Base-by-base conservation (phyloP, 2,329 filamentous ascomycete species). In the Torrubiellomyces zombiae region DNA sequence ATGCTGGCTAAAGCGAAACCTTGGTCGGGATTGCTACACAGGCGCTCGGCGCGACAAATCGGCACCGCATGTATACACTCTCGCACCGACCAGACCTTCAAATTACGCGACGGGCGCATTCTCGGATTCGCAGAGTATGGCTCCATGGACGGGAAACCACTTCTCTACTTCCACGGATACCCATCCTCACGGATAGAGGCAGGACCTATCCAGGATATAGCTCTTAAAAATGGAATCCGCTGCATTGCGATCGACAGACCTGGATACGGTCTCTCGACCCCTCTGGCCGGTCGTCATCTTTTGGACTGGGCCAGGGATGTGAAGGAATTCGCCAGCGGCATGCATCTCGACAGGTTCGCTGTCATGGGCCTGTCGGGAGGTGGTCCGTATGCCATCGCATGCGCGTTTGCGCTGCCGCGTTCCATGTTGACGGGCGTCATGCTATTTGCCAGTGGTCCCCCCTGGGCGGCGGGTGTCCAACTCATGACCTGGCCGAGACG, bases 151-250 rank as follows among this genome's bases (percentile, higher is more conserved):
- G 48, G 47, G 5, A 32, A 39, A 5, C 47, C 50, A 0, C 27
- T 55, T 2, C 33, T 60, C 16, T 53, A 47, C 34, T 53, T 57
- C 25, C 56, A 60, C 32, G 56, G 55, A 7, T 53, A 48, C 26
- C 56, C 55, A 0, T 45, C 45, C 1, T 55, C 48, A 4, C 53
- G 54, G 5, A 35, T 56, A 8, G 55, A 58, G 28, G 48, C 38
- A 6, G 29, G 28, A 5, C 32, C 33, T 7, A 25, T 46, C 11
- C 35, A 48, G 18, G 26, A 34, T 3, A 23, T 39, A 4, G 49
- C 45, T 7, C 28, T 32, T 3, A 32, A 33, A 3, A 37, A 35
- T 7, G 31, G 36, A 4, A 29, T 51, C 10, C 49, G 48, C 6
- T 14, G 58, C 20, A 40, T 59, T 18, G 39, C 49, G 4, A 36